Evolutionary conservation across 2,329 filamentous ascomycete genomes (phyloP), one percentile per base, ranked within the genome.

Genomic region (Nannizzia gypsea): DNA sequence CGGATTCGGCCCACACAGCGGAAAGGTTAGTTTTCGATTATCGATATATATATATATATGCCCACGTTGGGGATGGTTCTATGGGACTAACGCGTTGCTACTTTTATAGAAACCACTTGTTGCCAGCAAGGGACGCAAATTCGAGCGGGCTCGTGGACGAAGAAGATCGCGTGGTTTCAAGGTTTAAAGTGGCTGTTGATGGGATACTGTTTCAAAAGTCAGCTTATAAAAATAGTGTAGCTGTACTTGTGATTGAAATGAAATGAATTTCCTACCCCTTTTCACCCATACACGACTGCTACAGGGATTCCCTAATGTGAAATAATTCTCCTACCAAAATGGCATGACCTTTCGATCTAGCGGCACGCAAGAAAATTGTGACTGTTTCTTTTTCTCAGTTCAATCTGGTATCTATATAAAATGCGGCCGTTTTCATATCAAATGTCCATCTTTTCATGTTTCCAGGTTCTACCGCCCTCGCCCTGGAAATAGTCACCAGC

Each of bases 111-210:
- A 96, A 85, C 92, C 92, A 70, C 89, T 95, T 72, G 84, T 99
- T 74, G 84, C 90, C 80, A 95, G 90, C 83, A 99, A 99, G 89
- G 95, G 95, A 75, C 88, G 93, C 81, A 99, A 99, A 85, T 99
- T 99, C 83, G 95, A 99, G 87, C 85, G 86, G 74, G 93, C 91
- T 74, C 91, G 93, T 93, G 95, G 93, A 80, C 91, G 93, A 81
- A 95, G 93, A 87, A 84, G 90, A 78, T 97, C 91, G 73, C 86
- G 89, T 75, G 93, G 95, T 85, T 99, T 99, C 91, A 99, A 99
- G 90, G 93, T 99, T 77, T 99, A 96, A 89, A 64, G 48, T 61
- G 48, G 56, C 56, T 46, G 58, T 63, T 61, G 46, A 61, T 58
- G 63, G 58, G 64, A 63, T 58, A 58, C 65, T 62, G 54, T 48